A percentile compares a stretch with the other conserved stretches of the same genome.
phyloP scores from a whole-genome alignment of 2,329 filamentous ascomycete genomes.

The Pseudonectria foliicola region DNA sequence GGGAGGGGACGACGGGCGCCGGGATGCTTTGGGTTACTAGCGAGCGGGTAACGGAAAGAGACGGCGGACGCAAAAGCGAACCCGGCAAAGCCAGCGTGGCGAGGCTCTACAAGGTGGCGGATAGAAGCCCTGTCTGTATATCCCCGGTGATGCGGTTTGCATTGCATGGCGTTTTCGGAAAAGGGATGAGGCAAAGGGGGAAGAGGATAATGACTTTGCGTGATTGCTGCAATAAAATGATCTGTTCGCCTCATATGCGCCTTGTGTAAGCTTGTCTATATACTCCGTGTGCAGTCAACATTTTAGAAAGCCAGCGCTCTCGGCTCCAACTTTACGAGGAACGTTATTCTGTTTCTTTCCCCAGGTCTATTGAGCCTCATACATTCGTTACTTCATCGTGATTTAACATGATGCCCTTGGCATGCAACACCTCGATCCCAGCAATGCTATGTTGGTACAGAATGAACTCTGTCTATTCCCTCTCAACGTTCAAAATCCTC shows the following conservation, averaged over 20 bases:
- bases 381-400: no score
- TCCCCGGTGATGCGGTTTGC: conserved; percentile 32
- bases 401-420: not conserved
- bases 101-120: conserved; percentile 6
- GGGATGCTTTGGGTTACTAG: conserved; percentile 6
- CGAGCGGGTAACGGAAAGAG: conserved; percentile 8
- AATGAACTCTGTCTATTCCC: no score
- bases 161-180: conserved; percentile 32
- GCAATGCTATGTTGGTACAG: no score
- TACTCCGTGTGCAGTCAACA: not conserved
- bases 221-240: conserved; percentile 24
- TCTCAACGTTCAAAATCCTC: no score
- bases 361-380: no score
- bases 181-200: conserved; percentile 23
- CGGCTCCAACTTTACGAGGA: no score
- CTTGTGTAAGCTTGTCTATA: conserved; percentile 1
- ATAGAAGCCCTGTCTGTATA: conserved; percentile 18
- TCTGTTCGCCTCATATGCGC: conserved; percentile 10
- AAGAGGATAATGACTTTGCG: conserved; percentile 24
- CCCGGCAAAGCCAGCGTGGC: not conserved
- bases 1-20: conserved; percentile 4
- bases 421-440: not conserved
- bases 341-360: no score
- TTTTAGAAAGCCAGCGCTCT: no score
- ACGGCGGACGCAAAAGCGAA: not conserved